Base-by-base conservation (phyloP, 176 grass and related monocot species). In the Dendrocalamus sinicus region DNA sequence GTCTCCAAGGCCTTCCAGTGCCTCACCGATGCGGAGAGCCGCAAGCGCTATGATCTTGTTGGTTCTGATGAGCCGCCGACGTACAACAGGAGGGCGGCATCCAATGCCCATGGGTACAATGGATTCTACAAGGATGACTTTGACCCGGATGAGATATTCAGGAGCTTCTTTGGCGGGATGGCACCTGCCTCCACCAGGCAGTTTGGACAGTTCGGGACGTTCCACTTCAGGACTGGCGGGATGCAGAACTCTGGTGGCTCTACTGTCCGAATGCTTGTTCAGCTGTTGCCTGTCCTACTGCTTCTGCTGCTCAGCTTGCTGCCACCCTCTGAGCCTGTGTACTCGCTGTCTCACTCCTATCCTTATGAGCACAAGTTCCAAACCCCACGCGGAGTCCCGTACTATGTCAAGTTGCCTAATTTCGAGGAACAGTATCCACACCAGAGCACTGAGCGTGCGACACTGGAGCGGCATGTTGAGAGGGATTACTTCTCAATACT, bases 1-100 rank as follows among this genome's bases (percentile, higher is more conserved):
- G 94, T 99, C 41, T 99, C 93, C 12, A 99, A 94, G 79, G 96
- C 96, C 55, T 99, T 99, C 86, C 93, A 95, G 79, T 99, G 97
- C 84, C 86, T 99, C 6, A 99, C 92, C 32, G 87, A 96, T 60
- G 79, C 90, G 0, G 94, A 99, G 75, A 91, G 86, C 81, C 86
- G 94, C 77, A 96, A 85, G 79, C 90, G 89, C 44, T 99, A 94
- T 8, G 94, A 99, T 70, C 87, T 94, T 13, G 81, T 91, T 46
- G 97, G 94, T 23, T 88, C 94, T 0, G 97, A 96, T n/a, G 94
- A 99, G 79, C 89, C 84, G 1, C 80, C 80, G 7, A 65, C 82
- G 2, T 52, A 91, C 26, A 80, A 87, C 40, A 89, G 94, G 83
- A 95, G 93, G 75, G 20, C 91, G 4, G 20, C 92, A 15, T 77